phyloP scores from a whole-genome alignment of 192 early-diverging fungal genomes.

The Coemansia reversa region DNA sequence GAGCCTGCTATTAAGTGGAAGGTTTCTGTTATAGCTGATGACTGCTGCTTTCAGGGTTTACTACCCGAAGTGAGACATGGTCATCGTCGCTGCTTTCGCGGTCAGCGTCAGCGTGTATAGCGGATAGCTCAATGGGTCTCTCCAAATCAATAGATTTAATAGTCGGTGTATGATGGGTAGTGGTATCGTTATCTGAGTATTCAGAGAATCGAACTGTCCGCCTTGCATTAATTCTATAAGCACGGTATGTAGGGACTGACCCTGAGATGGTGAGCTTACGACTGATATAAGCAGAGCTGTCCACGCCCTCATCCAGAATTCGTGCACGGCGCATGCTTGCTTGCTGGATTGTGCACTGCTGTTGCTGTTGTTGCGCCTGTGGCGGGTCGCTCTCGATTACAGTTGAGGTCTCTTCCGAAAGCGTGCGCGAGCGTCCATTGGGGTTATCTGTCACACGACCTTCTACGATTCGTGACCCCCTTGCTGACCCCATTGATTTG shows the following conservation, averaged over 20 bases:
- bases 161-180: not conserved
- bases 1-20: not conserved
- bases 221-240: not conserved
- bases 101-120: not conserved
- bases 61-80: not conserved
- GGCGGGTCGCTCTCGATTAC: slow-evolving; percentile 19
- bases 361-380: not conserved
- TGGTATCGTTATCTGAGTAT: not conserved
- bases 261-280: slow-evolving; percentile 38
- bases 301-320: slow-evolving; percentile 16
- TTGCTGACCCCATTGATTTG: slow-evolving; percentile 1
- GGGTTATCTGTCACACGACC: not conserved
- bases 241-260: slow-evolving; percentile 20
- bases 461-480: not conserved
- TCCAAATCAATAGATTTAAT: not conserved
- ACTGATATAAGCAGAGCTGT: slow-evolving; percentile 9
- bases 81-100: slow-evolving; percentile 10
- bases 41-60: not conserved
- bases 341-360: not conserved
- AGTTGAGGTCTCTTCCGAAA: slow-evolving; percentile 29
- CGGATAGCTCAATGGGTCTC: slow-evolving; percentile 4
- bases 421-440: not conserved
- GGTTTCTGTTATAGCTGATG: not conserved
- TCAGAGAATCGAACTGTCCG: slow-evolving; percentile 6
- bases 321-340: slow-evolving; percentile 31